A percentile compares a stretch with the other conserved stretches of the same genome.
phyloP scores from a whole-genome alignment of 2,329 filamentous ascomycete species.

The Colletotrichum costaricense region DNA sequence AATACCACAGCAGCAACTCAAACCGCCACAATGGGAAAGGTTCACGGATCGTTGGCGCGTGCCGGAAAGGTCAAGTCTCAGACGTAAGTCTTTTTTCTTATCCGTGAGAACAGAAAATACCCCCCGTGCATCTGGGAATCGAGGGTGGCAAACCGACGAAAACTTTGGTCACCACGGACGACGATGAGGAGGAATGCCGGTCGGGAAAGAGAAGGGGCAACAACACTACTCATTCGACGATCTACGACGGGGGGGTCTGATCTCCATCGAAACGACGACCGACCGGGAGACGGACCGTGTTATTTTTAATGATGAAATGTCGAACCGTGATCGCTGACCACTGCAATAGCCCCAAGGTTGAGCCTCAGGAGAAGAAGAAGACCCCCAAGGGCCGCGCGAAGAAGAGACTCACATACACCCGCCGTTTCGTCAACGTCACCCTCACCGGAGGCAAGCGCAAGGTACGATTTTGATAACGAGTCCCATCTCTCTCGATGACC shows the following conservation, averaged over 20 bases:
- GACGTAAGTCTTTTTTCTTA: conserved; percentile 61
- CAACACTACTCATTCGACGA: background rate
- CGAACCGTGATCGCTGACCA: conserved; percentile 16
- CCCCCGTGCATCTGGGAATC: background rate
- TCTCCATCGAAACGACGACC: background rate
- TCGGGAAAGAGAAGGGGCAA: conserved; percentile 1
- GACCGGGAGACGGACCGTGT: background rate
- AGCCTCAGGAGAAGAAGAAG: conserved; percentile 96
- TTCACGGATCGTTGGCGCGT: conserved; percentile 94
- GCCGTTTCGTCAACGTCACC: conserved; percentile 98
- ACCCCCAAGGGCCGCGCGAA: conserved; percentile 95
- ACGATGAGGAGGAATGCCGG: background rate
- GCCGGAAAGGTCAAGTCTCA: conserved; percentile 98
- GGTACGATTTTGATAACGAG: conserved; percentile 59
- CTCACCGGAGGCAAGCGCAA: conserved; percentile 98
- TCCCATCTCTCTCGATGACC: background rate
- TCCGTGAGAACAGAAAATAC: background rate
- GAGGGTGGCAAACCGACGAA: conserved; percentile 8
- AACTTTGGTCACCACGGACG: conserved; percentile 15
- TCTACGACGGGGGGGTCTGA: background rate
- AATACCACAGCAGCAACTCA: conserved; percentile 35
- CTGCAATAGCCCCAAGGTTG: conserved; percentile 67
- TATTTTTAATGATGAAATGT: background rate
- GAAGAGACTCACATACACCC: conserved; percentile 96
- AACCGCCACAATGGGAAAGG: conserved; percentile 49